These are phyloP conservation scores for Sisymbrium altissimum DNA, from an alignment of 345 rosid species.

Conservation along the genomic window DNA sequence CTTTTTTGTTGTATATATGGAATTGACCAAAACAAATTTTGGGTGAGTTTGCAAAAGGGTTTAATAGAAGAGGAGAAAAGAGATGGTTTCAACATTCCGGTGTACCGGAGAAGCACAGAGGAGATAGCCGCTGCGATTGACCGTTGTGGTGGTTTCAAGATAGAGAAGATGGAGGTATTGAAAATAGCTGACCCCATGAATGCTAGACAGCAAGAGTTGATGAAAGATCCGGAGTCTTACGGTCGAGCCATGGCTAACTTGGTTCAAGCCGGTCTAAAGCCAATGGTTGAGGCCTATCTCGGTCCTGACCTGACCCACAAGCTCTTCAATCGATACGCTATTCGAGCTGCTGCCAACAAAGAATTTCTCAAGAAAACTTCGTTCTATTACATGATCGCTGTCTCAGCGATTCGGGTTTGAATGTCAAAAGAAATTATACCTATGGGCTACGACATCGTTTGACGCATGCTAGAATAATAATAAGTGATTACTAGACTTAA, in stretches of 20 bases:
- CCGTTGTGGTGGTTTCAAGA: constrained; percentile 47
- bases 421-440: not conserved
- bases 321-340: constrained; percentile 40
- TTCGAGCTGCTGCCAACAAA: constrained; percentile 39
- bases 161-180: constrained; percentile 39
- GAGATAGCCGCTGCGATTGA: constrained; percentile 42
- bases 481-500: not conserved
- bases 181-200: constrained; percentile 39
- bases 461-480: not conserved
- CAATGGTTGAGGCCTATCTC: constrained; percentile 46
- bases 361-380: constrained; percentile 31
- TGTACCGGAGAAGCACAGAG: constrained; percentile 49
- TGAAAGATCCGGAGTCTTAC: constrained; percentile 41
- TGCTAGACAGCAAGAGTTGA: constrained; percentile 42
- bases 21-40: not conserved
- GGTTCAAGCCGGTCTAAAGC: constrained; percentile 46
- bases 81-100: constrained; percentile 53
- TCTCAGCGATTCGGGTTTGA: constrained; percentile 40
- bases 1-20: not conserved
- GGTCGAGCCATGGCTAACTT: constrained; percentile 46
- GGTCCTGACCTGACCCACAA: constrained; percentile 43
- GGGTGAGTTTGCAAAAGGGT: constrained; percentile 31
- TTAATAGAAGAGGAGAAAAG: constrained; percentile 48
- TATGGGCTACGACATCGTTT: not conserved
- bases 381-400: constrained; percentile 47